Base-by-base conservation (phyloP, 23 red algal species). In the Gracilaria gracilis region DNA sequence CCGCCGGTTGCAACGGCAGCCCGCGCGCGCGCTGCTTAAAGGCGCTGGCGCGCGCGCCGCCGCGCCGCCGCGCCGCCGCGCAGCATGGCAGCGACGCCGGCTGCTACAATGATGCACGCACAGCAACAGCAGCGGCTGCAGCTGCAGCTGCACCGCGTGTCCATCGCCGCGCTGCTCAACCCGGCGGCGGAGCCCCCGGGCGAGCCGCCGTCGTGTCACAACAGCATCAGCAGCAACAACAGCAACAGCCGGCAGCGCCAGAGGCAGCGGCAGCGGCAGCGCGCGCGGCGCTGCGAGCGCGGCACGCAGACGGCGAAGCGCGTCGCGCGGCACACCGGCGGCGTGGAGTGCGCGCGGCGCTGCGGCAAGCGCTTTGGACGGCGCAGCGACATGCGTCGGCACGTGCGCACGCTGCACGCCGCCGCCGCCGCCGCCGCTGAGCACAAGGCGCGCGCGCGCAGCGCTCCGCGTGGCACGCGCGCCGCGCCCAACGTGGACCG, bases 241-340 rank as follows among this genome's bases (percentile, higher is more conserved):
- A 35, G 66, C 66, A 37, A 35, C 32, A 4, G 32, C 32, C 32
- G 66, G 6, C 66, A 28, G 2, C 32, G 66, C 66, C 66, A 20
- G 66, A 12, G n/a, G n/a, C n/a, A n/a, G n/a, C n/a, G n/a, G n/a
- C n/a, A n/a, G n/a, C n/a, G n/a, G n/a, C n/a, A n/a, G n/a, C 66
- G 66, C 31, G 31, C 5, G 15, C 31, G 66, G 31, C 66, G 66
- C 66, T 9, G 66, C 66, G 36, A 74, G 13, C 5, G 28, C 16
- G 69, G 32, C 69, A 74, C 62, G 62, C 62, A 67, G 62, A 67
- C 62, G 12, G 27, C 32, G 16, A 35, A 29, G 62, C 62, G 69
- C 69, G 69, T n/a, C 69, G 36, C 69, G 59, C 59, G 59, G 36
- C 69, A 9, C 24, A 2, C 13, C 69, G 15, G 23, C 34, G 20